phyloP scores from a whole-genome alignment of 2,329 filamentous ascomycete genomes.

The Colletotrichum filicis region DNA sequence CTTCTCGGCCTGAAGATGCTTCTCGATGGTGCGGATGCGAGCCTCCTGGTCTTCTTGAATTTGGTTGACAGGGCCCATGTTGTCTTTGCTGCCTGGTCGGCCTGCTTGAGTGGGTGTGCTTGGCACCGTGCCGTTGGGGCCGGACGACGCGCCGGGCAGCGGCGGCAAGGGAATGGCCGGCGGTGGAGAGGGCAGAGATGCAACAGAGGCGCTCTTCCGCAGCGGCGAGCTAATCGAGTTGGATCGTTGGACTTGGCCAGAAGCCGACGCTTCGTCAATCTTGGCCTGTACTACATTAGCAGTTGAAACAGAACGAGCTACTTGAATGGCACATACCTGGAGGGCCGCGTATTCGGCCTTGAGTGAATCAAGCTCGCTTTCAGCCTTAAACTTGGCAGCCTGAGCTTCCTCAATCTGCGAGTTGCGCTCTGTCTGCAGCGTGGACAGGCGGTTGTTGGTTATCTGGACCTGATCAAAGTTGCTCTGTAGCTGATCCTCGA shows the following conservation, averaged over 20 bases:
- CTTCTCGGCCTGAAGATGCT: constrained; percentile 94
- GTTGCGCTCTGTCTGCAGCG: constrained; percentile 79
- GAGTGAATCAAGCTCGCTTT: constrained; percentile 75
- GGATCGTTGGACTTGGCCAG: constrained; percentile 63
- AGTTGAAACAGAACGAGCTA: neutral
- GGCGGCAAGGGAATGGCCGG: constrained; percentile 96
- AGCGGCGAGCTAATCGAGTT: constrained; percentile 74
- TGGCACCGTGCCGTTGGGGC: constrained; percentile 50
- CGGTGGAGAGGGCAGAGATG: constrained; percentile 90
- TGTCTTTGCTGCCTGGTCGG: constrained; percentile 86
- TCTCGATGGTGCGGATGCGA: constrained; percentile 94
- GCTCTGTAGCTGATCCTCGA: constrained; percentile 94
- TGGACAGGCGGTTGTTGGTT: constrained; percentile 86
- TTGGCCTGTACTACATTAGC: constrained; percentile 59
- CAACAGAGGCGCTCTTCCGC: constrained; percentile 85
- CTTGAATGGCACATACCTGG: constrained; percentile 68
- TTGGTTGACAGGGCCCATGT: constrained; percentile 72
- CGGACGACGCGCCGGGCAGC: constrained; percentile 71
- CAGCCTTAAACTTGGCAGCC: constrained; percentile 68
- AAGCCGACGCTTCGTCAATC: constrained; percentile 11
- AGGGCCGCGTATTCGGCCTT: constrained; percentile 79
- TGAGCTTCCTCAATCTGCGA: constrained; percentile 84
- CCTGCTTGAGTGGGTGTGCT: constrained; percentile 63
- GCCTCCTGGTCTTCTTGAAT: constrained; percentile 95
- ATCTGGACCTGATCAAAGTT: constrained; percentile 95